phyloP scores from a whole-genome alignment of 2,329 filamentous ascomycete genomes.

The Penicillium sp. region DNA sequence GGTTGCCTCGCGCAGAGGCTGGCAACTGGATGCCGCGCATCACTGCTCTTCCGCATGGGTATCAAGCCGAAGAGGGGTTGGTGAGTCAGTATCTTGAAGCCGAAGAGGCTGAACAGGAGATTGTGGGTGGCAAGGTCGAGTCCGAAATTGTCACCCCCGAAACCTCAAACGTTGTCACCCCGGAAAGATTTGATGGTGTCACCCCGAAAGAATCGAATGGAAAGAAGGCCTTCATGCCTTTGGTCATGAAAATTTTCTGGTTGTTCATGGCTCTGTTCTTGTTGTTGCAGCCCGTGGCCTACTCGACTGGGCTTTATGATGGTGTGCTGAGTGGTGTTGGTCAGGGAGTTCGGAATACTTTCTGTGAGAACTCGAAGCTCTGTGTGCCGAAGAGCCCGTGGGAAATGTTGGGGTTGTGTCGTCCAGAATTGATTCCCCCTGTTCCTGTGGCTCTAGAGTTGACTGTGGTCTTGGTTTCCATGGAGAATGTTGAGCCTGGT shows the following conservation, averaged over 20 bases:
- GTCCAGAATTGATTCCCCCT: not conserved
- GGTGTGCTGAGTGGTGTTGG: not conserved
- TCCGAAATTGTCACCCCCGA: not conserved
- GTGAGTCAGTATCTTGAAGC: slow-evolving; percentile 8
- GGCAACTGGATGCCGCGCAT: slow-evolving; percentile 39
- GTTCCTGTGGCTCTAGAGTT: not conserved
- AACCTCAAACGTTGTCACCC: not conserved
- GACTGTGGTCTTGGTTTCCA: not conserved
- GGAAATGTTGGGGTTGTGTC: not conserved
- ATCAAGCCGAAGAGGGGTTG: slow-evolving; percentile 10
- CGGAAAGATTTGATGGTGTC: not conserved
- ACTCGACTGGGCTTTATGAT: not conserved
- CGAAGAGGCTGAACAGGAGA: not conserved
- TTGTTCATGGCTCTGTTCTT: not conserved
- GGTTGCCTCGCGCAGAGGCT: slow-evolving; percentile 16
- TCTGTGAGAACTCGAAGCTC: not conserved
- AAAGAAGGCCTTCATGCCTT: not conserved
- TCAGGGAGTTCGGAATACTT: not conserved
- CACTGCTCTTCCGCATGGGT: slow-evolving; percentile 15
- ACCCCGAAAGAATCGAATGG: not conserved
- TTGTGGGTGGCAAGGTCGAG: not conserved
- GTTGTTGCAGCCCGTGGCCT: not conserved
- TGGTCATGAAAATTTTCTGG: not conserved
- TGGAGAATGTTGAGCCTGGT: not conserved
- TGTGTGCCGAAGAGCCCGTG: not conserved